Percentiles rank a stretch among this genome's conserved stretches.
Evolutionary conservation across 805 yeast genomes (phyloP).

Genomic region (Barnettozyma salicaria): DNA sequence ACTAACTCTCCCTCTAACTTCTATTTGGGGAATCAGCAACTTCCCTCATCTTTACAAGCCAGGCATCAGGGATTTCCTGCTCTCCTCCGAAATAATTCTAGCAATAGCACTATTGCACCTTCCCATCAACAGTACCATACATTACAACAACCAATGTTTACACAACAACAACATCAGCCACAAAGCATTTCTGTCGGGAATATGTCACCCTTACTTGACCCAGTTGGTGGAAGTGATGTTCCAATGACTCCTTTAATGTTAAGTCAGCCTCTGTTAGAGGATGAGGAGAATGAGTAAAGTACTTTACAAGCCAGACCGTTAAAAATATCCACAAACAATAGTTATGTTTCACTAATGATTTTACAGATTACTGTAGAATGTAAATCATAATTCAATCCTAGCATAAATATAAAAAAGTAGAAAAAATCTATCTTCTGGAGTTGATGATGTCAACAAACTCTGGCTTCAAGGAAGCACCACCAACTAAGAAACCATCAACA

Average conservation of each 20-base stretch:
- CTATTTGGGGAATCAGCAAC: slow-evolving; percentile 16
- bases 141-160: no score
- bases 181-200: slow-evolving; percentile 15
- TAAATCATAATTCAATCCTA: no score
- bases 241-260: slow-evolving; percentile 26
- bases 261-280: slow-evolving; percentile 3
- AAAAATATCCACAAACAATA: no score
- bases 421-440: slow-evolving; percentile 58
- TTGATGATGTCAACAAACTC: slow-evolving; percentile 94
- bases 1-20: slow-evolving; percentile 22
- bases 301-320: no score
- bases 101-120: no score
- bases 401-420: no score
- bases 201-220: slow-evolving; percentile 22
- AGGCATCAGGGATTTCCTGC: slow-evolving; percentile 15
- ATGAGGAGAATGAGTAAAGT: no score
- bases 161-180: no score
- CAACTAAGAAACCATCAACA: slow-evolving; percentile 98
- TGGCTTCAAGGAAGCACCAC: slow-evolving; percentile 98
- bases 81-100: no score
- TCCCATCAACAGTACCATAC: no score
- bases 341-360: no score
- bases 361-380: background rate
- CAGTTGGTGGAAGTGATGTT: slow-evolving; percentile 13
- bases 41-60: slow-evolving; percentile 19